phyloP scores from a whole-genome alignment of 176 grass and related monocot genomes.

The Hyparrhenia diplandra region DNA sequence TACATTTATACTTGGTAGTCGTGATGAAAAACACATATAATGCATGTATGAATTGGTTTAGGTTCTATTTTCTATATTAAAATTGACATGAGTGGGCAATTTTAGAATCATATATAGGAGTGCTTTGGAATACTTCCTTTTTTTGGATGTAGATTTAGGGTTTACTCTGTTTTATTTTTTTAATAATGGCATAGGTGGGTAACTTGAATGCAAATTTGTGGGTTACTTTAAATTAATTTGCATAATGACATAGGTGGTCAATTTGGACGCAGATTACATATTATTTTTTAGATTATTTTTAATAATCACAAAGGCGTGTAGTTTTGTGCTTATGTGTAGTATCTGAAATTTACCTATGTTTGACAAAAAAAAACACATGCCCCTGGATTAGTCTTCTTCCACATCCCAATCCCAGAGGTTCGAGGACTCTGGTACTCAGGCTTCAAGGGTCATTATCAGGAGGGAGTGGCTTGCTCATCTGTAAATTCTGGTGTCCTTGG shows the following conservation, averaged over 20 bases:
- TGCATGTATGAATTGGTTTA: not conserved
- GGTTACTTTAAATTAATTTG: not conserved
- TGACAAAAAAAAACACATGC: conserved; percentile 42
- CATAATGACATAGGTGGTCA: not conserved
- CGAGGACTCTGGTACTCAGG: conserved; percentile 57
- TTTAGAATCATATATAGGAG: not conserved
- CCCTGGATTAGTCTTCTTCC: conserved; percentile 74
- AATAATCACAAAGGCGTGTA: not conserved
- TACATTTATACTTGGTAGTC: not conserved
- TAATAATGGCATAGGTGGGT: not conserved
- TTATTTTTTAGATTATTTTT: not conserved
- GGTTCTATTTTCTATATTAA: not conserved
- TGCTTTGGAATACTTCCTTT: not conserved
- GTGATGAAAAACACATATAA: not conserved
- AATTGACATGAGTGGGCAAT: not conserved
- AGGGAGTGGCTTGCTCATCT: conserved; percentile 76
- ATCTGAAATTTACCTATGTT: not conserved
- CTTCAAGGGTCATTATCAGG: conserved; percentile 76
- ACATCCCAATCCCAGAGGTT: conserved; percentile 86
- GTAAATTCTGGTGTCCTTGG: conserved; percentile 69
- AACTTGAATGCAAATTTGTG: not conserved
- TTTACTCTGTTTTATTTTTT: not conserved
- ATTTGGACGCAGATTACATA: not conserved
- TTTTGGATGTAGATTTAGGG: not conserved
- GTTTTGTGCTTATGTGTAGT: not conserved